Base-by-base conservation (phyloP, 331 rosid species). In the Phaseolus coccineus region DNA sequence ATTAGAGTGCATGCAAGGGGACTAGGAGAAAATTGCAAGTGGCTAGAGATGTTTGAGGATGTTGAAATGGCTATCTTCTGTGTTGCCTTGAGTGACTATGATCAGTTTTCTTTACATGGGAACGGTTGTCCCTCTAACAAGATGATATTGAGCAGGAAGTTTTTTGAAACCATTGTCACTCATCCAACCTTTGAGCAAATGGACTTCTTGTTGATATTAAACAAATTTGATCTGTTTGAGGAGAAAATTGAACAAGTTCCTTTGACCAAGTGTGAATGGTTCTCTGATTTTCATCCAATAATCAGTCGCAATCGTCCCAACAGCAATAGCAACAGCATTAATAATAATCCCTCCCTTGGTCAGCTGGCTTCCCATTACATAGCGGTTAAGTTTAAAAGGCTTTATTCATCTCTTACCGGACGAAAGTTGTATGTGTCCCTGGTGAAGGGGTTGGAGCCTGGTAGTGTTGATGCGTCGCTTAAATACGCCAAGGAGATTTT, bases 21-120 rank as follows among this genome's bases (percentile, higher is more conserved):
- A 16, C 67, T 76, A 0, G 89, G 98, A 68, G 99, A 96, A 87
- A 93, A 93, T 87, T 96, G 94, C 87, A 96, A 96, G 88, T 96
- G 99, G 99, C 87, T 96, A 55, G 98, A 93, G 87, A 96, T 96
- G 99, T 93, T 96, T 84, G 99, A 96, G 83, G 99, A 93, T 81
- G 90, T 93, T 71, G 97, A 96, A 76, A 89, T 93, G 87, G 93
- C 91, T 76, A 86, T 90, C 51, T 93, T 96, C 87, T 93, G 99
- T 62, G 96, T 93, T 71, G 71, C 98, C 51, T 86, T 96, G 85
- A 86, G 94, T 51, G 98, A 93, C 89, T 96, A 91, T 4, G 99
- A 96, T 84, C 97, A 81, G 84, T 76, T 86, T 85, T 86, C 89
- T 80, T 78, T 81, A 0, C 97, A 93, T 37, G 91, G 84, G 48